These are phyloP conservation scores for Mycena rosella DNA, from an alignment of 768 basidiomycete species.

Conservation along the genomic window DNA sequence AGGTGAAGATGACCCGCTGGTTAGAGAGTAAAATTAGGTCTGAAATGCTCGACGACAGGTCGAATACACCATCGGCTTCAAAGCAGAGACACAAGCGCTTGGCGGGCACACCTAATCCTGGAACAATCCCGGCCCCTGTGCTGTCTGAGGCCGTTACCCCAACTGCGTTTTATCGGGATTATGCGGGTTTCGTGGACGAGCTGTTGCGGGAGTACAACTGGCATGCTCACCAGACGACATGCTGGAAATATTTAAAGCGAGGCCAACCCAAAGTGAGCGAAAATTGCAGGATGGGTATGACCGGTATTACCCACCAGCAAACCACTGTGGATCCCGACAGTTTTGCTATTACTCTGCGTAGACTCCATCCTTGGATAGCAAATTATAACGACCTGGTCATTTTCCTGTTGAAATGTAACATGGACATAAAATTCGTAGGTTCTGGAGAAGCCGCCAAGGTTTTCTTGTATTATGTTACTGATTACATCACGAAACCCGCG, in stretches of 20 bases:
- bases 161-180: not conserved
- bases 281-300: constrained; percentile 19
- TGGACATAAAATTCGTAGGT: constrained; percentile 46
- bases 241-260: constrained; percentile 14
- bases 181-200: not conserved
- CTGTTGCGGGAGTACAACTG: constrained; percentile 2
- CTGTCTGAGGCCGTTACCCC: not conserved
- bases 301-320: constrained; percentile 5
- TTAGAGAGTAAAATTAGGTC: not conserved
- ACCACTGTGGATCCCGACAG: not conserved
- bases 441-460: constrained; percentile 46
- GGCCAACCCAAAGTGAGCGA: not conserved
- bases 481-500: constrained; percentile 47
- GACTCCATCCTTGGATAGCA: constrained; percentile 9
- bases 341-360: not conserved
- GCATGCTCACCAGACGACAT: constrained; percentile 3
- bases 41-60: not conserved
- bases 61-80: not conserved
- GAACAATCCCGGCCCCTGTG: not conserved
- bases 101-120: not conserved
- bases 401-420: constrained; percentile 40
- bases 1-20: not conserved
- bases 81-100: not conserved
- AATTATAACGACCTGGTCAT: constrained; percentile 20
- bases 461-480: constrained; percentile 47